Conservation (phyloP, 148 eudicot species). For the Diospyros kaki region DNA sequence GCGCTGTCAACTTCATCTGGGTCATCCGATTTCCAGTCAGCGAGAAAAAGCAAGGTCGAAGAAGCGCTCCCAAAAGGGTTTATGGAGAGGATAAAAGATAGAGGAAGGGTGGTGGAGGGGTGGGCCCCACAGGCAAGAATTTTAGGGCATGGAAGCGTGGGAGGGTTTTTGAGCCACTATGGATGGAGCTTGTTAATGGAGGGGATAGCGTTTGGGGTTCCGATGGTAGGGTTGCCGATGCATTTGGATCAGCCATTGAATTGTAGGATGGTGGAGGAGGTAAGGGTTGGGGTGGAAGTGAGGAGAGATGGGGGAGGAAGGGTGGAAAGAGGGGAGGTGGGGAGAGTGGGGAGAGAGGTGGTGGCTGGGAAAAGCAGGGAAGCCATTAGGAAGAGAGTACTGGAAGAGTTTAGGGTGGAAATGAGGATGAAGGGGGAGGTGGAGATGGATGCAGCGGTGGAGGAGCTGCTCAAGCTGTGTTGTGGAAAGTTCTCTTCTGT, state of each 20-base stretch:
- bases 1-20: constrained; percentile 31
- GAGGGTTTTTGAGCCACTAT: constrained; percentile 37
- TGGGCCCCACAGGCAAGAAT: constrained; percentile 36
- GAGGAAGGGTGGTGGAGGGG: constrained; percentile 24
- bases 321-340: background rate
- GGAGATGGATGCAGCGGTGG: background rate
- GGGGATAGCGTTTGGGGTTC: constrained; percentile 12
- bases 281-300: background rate
- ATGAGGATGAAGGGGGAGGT: background rate
- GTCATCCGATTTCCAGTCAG: constrained; percentile 22
- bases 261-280: background rate
- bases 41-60: background rate
- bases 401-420: background rate
- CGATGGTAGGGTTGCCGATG: constrained; percentile 1
- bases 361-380: background rate
- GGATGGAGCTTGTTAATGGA: constrained; percentile 28
- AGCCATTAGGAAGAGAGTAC: no score
- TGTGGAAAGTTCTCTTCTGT: no score
- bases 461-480: no score
- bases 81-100: constrained; percentile 11
- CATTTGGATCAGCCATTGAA: background rate
- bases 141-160: constrained; percentile 20
- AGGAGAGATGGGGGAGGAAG: background rate
- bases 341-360: background rate
- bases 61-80: constrained; percentile 21